phyloP scores from a whole-genome alignment of 768 basidiomycete species.

The Amanita fuliginea region DNA sequence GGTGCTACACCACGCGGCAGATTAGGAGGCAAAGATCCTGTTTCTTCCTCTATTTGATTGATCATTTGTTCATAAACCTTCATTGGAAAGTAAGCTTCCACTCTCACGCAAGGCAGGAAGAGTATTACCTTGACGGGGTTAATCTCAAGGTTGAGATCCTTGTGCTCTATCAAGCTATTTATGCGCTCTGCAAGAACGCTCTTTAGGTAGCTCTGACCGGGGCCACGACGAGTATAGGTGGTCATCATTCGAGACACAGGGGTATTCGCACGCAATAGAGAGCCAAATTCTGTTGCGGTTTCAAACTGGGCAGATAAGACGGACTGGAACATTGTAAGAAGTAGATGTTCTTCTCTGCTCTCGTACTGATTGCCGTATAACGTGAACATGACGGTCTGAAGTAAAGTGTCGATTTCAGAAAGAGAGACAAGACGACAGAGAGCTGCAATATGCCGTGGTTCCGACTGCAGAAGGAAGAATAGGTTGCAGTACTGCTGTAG shows the following conservation, averaged over 20 bases:
- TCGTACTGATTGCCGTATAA: conserved; percentile 99
- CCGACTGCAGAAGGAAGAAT: conserved; percentile 96
- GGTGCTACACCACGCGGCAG: conserved; percentile 90
- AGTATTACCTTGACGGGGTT: conserved; percentile 86
- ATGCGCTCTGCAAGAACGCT: conserved; percentile 95
- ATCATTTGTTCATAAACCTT: conserved; percentile 99
- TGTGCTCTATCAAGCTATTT: conserved; percentile 98
- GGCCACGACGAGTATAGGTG: conserved; percentile 96
- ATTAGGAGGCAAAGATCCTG: conserved; percentile 81
- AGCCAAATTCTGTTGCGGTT: conserved; percentile 98
- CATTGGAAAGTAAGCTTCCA: not conserved
- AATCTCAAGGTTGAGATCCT: conserved; percentile 97
- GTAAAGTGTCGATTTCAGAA: conserved; percentile 95
- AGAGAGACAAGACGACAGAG: conserved; percentile 94
- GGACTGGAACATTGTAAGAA: conserved; percentile 99
- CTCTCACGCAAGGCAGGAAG: not conserved
- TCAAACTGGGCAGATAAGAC: conserved; percentile 99
- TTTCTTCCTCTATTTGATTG: conserved; percentile 96
- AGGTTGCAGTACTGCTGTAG: conserved; percentile 96
- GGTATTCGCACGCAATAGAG: conserved; percentile 94
- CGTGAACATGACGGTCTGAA: conserved; percentile 99
- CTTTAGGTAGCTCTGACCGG: conserved; percentile 97
- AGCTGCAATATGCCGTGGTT: conserved; percentile 93
- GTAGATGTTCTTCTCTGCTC: conserved; percentile 93
- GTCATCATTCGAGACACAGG: conserved; percentile 99